Conservation (phyloP, 768 basidiomycete species). For the Pleurotus sapidus region DNA sequence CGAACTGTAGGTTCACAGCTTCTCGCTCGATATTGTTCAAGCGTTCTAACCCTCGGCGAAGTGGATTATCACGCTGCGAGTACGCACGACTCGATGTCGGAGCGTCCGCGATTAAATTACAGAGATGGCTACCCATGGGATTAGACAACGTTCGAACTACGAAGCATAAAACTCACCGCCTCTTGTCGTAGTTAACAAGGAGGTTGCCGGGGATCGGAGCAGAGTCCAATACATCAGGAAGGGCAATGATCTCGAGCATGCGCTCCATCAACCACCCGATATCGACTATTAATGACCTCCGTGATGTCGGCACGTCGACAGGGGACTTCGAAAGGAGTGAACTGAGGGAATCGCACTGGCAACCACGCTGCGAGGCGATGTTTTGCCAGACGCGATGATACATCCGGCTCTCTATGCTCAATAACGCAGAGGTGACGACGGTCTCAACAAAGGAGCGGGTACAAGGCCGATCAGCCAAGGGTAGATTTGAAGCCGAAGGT, state of each 20-base stretch:
- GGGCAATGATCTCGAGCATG: constrained; percentile 73
- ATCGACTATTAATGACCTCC: constrained; percentile 63
- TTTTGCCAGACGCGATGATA: constrained; percentile 79
- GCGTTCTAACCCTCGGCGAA: constrained; percentile 70
- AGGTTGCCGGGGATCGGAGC: constrained; percentile 43
- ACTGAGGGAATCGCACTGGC: constrained; percentile 57
- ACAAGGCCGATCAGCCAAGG: constrained; percentile 55
- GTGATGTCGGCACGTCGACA: constrained; percentile 39
- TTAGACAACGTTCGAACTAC: constrained; percentile 11
- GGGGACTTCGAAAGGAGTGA: constrained; percentile 53
- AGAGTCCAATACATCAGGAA: constrained; percentile 66
- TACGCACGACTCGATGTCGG: constrained; percentile 39
- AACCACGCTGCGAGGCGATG: constrained; percentile 61
- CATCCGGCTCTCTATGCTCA: constrained; percentile 77
- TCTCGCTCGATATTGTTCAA: constrained; percentile 76
- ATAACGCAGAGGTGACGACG: constrained; percentile 67
- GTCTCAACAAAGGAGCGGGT: constrained; percentile 82
- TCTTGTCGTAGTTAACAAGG: constrained; percentile 80
- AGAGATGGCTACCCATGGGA: constrained; percentile 51
- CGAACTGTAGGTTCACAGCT: constrained; percentile 57
- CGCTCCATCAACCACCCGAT: constrained; percentile 84
- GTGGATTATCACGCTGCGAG: constrained; percentile 51
- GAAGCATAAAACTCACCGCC: constrained; percentile 48
- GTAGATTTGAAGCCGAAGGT: constrained; percentile 23
- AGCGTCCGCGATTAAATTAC: constrained; percentile 58